A percentile compares a stretch with the other conserved stretches of the same genome.
Conservation (phyloP, 1,139 yeast genomes). For the Nematodospora anomalae region DNA sequence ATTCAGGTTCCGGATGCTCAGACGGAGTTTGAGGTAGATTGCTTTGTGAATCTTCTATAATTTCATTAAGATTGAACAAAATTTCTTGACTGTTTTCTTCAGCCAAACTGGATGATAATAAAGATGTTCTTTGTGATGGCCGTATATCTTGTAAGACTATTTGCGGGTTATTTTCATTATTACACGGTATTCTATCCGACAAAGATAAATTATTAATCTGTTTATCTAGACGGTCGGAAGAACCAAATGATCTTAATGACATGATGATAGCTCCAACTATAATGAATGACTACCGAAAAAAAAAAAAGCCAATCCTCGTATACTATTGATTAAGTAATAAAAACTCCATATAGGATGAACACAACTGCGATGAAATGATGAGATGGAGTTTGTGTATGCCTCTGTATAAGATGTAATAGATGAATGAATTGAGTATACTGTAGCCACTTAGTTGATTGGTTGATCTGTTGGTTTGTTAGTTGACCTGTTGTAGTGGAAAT, state of each 20-base stretch:
- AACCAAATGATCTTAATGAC: slow-evolving; percentile 1
- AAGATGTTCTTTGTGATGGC: slow-evolving; percentile 20
- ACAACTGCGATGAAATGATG: no score
- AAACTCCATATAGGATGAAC: no score
- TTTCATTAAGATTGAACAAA: slow-evolving; percentile 8
- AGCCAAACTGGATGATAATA: slow-evolving; percentile 30
- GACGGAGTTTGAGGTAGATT: slow-evolving; percentile 7
- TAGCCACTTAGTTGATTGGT: no score
- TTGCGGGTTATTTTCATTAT: background rate
- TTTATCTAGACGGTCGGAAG: slow-evolving; percentile 8
- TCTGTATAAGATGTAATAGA: no score
- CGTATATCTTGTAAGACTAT: slow-evolving; percentile 1
- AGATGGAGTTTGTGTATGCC: no score
- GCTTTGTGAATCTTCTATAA: slow-evolving; percentile 4
- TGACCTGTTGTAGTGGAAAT: no score
- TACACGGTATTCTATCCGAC: slow-evolving; percentile 2
- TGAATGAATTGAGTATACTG: no score
- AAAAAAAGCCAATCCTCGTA: slow-evolving; percentile 1
- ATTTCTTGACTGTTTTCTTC: slow-evolving; percentile 16
- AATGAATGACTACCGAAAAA: slow-evolving; percentile 2
- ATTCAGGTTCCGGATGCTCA: slow-evolving; percentile 53
- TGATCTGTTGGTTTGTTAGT: no score
- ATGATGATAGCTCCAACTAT: slow-evolving; percentile 4
- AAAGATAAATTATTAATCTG: slow-evolving; percentile 6
- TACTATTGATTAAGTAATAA: no score